Evolutionary conservation across 805 yeast genomes (phyloP), one percentile per base, ranked within the genome.

Genomic region (Ogataea saltuana): DNA sequence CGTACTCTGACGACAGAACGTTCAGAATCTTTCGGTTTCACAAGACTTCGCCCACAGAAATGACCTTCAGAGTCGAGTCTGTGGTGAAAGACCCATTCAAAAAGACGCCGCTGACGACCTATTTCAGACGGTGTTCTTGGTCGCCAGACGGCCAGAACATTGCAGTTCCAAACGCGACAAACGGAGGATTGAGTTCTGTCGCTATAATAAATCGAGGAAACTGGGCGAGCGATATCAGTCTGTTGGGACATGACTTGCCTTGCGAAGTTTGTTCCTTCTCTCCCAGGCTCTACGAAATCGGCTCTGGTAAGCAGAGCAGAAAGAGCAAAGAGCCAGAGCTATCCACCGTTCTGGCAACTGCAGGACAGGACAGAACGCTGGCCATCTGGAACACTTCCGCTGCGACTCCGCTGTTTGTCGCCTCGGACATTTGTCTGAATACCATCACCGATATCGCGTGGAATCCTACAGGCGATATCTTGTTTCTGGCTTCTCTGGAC

Each of bases 1-100:
- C 99, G 0, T 90, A 95, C 17, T 86, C 96, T 1, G 99, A 93
- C 65, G 99, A 93, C 65, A 74, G 99, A 58, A 85, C 97, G 0
- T 81, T 91, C 37, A 76, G 95, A 45, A 80, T 93, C 20, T 87
- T 91, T 60, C 73, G 97, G 44, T 93, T 90, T 62, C 88, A 88
- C 54, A 80, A 82, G 45, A 50, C 81, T 10, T 78, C 85, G 4
- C 71, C 77, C 6, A 70, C 71, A 32, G 95, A 85, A 48, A 74
- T 86, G 58, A 84, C 90, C 34, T 91, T 93, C 58, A 83, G 89
- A 26, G 78, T 91, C 52, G 99, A 93, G 60, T 83, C 85, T 42
- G 78, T 87, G 4, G 83, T 93, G 2, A 68, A 82, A 22, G 85
- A 84, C 21, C 98, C 99, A 1, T 93, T 93, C 68, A 76, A 72